These are phyloP conservation scores for Daldinia decipiens DNA, from an alignment of 495 filamentous ascomycete species.

Conservation along the genomic window DNA sequence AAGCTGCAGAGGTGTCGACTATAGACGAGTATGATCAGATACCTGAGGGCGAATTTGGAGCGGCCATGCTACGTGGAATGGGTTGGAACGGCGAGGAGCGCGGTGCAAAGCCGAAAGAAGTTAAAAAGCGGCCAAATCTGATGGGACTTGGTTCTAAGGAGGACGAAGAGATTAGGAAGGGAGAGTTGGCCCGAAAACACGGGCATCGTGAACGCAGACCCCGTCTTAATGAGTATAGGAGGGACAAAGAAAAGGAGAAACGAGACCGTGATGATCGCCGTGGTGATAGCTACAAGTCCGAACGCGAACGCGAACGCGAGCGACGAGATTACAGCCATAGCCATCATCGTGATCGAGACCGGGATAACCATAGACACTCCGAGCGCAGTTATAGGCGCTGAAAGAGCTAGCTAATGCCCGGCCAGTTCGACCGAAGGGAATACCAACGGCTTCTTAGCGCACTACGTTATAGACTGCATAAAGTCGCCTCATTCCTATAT, in stretches of 20 bases:
- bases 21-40: slow-evolving; percentile 87
- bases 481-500: background rate
- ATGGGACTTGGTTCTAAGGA: slow-evolving; percentile 85
- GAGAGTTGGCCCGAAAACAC: slow-evolving; percentile 44
- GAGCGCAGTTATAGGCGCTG: slow-evolving; percentile 41
- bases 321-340: slow-evolving; percentile 52
- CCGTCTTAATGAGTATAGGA: slow-evolving; percentile 58
- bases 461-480: background rate
- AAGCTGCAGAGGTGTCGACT: slow-evolving; percentile 78
- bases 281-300: slow-evolving; percentile 58
- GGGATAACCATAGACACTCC: slow-evolving; percentile 42
- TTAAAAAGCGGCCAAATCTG: slow-evolving; percentile 76
- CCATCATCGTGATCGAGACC: slow-evolving; percentile 48
- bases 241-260: slow-evolving; percentile 55
- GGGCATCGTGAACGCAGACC: slow-evolving; percentile 50
- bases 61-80: slow-evolving; percentile 86
- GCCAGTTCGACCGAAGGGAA: background rate
- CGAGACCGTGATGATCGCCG: slow-evolving; percentile 53
- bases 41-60: slow-evolving; percentile 94
- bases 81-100: slow-evolving; percentile 90
- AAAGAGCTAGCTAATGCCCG: background rate
- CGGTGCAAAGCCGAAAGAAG: slow-evolving; percentile 57
- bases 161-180: slow-evolving; percentile 68
- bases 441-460: background rate
- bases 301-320: slow-evolving; percentile 61